These are phyloP conservation scores for Gossypioides kirkii DNA, from an alignment of 345 rosid genomes.

Conservation along the genomic window DNA sequence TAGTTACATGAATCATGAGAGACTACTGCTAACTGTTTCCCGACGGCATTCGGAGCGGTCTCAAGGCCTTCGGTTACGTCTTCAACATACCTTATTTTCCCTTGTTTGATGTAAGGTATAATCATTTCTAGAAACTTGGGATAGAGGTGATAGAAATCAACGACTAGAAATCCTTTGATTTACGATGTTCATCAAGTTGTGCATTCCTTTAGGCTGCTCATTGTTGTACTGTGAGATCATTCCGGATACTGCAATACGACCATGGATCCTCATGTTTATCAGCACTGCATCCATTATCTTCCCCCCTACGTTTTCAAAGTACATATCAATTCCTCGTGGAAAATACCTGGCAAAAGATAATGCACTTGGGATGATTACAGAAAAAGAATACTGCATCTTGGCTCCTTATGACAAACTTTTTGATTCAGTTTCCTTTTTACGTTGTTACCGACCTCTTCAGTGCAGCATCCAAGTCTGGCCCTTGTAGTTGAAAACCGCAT, in stretches of 20 bases:
- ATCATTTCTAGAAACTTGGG: slow-evolving; percentile 33
- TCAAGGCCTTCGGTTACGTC: slow-evolving; percentile 48
- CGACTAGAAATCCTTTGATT: slow-evolving; percentile 36
- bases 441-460: slow-evolving; percentile 36
- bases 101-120: slow-evolving; percentile 37
- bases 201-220: slow-evolving; percentile 32
- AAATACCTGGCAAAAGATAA: slow-evolving; percentile 13
- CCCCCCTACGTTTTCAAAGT: slow-evolving; percentile 57
- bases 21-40: slow-evolving; percentile 42
- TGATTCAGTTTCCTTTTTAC: no score
- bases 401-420: neutral
- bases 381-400: neutral
- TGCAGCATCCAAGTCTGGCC: slow-evolving; percentile 33
- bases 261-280: slow-evolving; percentile 37
- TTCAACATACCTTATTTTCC: slow-evolving; percentile 43
- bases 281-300: slow-evolving; percentile 53
- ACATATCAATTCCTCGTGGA: slow-evolving; percentile 48
- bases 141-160: slow-evolving; percentile 29
- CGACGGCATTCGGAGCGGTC: slow-evolving; percentile 49
- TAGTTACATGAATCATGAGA: slow-evolving; percentile 29
- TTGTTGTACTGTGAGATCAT: slow-evolving; percentile 57
- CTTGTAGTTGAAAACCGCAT: slow-evolving; percentile 61
- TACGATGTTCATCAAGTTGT: slow-evolving; percentile 22
- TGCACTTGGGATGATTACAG: neutral
- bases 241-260: slow-evolving; percentile 48